Evolutionary conservation across 495 filamentous ascomycete species (phyloP).

Genomic region (Aspergillus ostianus): DNA sequence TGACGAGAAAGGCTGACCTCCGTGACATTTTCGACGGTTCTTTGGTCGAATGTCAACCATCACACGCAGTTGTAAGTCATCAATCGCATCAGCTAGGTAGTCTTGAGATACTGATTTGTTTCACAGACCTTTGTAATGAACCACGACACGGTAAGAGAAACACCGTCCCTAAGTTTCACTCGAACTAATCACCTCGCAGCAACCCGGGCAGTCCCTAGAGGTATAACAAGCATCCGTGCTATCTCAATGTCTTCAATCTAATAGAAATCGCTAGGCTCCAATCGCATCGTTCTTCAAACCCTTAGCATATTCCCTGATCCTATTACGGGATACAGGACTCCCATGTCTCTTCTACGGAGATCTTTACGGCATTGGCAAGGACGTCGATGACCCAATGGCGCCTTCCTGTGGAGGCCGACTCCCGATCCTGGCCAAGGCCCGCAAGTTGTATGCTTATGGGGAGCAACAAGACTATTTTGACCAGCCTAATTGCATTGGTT

Average conservation of each 20-base stretch:
- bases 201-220: constrained; percentile 59
- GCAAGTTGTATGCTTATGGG: constrained; percentile 70
- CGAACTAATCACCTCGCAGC: constrained; percentile 29
- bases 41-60: constrained; percentile 55
- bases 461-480: constrained; percentile 68
- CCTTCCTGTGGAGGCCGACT: constrained; percentile 61
- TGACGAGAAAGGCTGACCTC: constrained; percentile 53
- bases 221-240: constrained; percentile 23
- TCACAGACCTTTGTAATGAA: constrained; percentile 43
- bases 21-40: constrained; percentile 59
- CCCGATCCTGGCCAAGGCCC: constrained; percentile 58
- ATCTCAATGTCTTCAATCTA: constrained; percentile 5
- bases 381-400: constrained; percentile 44
- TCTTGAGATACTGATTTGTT: not conserved
- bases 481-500: constrained; percentile 61
- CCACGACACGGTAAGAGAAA: constrained; percentile 43
- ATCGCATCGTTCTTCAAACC: constrained; percentile 58
- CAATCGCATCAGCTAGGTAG: not conserved
- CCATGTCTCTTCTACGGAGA: constrained; percentile 77
- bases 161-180: not conserved
- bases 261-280: constrained; percentile 34
- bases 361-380: constrained; percentile 63
- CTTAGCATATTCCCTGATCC: constrained; percentile 61
- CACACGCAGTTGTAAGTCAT: constrained; percentile 59
- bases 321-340: constrained; percentile 62